phyloP scores from a whole-genome alignment of 2,329 filamentous ascomycete genomes.

The Penicillium crustosum region DNA sequence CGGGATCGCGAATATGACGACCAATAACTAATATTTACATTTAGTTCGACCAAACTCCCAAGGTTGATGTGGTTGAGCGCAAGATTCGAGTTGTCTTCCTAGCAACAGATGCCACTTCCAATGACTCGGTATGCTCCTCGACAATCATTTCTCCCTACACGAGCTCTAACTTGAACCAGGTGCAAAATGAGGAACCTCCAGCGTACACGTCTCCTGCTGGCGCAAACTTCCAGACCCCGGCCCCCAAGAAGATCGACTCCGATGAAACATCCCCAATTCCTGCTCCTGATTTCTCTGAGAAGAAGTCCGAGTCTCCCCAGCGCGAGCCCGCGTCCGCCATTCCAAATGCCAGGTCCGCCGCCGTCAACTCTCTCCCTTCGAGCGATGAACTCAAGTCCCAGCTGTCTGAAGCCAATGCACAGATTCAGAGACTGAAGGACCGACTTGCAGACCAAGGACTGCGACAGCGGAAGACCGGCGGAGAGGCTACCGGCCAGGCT shows the following conservation, averaged over 20 bases:
- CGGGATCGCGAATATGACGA: conserved; percentile 6
- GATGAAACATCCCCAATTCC: conserved; percentile 35
- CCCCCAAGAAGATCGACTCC: conserved; percentile 41
- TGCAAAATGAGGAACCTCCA: conserved; percentile 49
- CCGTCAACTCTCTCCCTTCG: conserved; percentile 51
- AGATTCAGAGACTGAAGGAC: conserved; percentile 67
- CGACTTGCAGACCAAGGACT: conserved; percentile 67
- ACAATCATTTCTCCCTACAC: neutral
- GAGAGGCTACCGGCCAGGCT: conserved; percentile 52
- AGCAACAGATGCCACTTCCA: conserved; percentile 55
- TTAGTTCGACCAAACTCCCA: conserved; percentile 75
- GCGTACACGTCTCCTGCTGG: conserved; percentile 58
- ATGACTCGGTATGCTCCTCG: conserved; percentile 37
- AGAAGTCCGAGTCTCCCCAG: conserved; percentile 43
- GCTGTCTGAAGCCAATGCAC: conserved; percentile 71
- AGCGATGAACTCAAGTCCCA: conserved; percentile 68
- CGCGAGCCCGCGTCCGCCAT: conserved; percentile 36
- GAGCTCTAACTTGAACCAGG: conserved; percentile 21
- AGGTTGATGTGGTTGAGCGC: conserved; percentile 79
- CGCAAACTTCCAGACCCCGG: conserved; percentile 49
- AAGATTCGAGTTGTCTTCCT: conserved; percentile 94
- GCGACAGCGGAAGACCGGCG: conserved; percentile 72
- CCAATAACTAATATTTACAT: conserved; percentile 17
- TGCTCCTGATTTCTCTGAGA: conserved; percentile 38
- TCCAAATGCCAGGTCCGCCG: conserved; percentile 44